Conservation (phyloP, 176 grass and related monocot species). For the Leersia perrieri region DNA sequence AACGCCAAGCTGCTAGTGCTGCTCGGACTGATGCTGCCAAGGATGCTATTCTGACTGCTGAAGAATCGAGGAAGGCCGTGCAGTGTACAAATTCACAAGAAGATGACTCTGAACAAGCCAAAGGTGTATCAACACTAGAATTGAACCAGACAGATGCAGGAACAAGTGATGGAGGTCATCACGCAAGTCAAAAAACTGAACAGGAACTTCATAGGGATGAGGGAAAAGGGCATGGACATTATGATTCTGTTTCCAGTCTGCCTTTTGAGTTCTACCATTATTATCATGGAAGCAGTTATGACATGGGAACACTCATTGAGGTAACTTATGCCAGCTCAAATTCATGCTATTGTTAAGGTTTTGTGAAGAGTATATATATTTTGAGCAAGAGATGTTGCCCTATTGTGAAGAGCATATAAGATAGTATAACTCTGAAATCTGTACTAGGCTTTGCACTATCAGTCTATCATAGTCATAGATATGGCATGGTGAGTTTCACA, state of each 20-base stretch:
- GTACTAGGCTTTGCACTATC: neutral
- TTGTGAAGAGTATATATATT: neutral
- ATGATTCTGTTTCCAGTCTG: conserved; percentile 66
- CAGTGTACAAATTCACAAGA: conserved; percentile 30
- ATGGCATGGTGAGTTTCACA: neutral
- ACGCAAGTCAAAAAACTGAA: conserved; percentile 27
- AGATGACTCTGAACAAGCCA: conserved; percentile 33
- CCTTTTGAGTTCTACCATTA: conserved; percentile 98
- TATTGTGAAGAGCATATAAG: neutral
- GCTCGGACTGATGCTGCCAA: conserved; percentile 75
- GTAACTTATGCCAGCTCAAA: conserved; percentile 49
- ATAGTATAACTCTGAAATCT: neutral
- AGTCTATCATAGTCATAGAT: neutral
- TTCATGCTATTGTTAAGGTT: neutral
- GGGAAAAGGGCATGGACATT: conserved; percentile 35
- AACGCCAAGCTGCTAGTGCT: conserved; percentile 78
- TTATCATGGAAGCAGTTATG: conserved; percentile 92
- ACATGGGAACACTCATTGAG: conserved; percentile 96
- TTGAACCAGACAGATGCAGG: conserved; percentile 24
- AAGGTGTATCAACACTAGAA: conserved; percentile 19
- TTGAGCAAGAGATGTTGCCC: too few relatives aligned
- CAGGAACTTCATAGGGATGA: conserved; percentile 42
- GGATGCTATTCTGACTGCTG: conserved; percentile 86
- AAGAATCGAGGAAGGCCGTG: conserved; percentile 67
- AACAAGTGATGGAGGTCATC: conserved; percentile 42